Percentiles rank a stretch among this genome's conserved stretches.
phyloP scores from a whole-genome alignment of 169 alveolate species.

The Cytauxzoon felis region DNA sequence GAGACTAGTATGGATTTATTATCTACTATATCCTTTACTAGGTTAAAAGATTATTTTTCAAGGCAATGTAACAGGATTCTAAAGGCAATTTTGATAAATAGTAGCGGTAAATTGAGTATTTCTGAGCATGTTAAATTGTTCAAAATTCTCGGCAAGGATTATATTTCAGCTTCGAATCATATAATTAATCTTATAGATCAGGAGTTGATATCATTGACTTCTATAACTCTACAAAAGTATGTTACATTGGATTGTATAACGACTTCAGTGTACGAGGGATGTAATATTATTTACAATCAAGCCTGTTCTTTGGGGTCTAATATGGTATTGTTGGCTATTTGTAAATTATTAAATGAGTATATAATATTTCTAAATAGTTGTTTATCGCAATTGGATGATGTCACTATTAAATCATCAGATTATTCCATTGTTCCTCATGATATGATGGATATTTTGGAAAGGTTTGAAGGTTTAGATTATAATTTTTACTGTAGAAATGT shows the following conservation, averaged over 20 bases:
- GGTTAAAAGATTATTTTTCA: too few relatives aligned
- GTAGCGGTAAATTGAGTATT: constrained; percentile 1
- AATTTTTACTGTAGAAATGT: background rate
- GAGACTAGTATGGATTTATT: background rate
- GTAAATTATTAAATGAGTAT: constrained; percentile 35
- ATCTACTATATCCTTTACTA: background rate
- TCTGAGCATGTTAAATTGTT: background rate
- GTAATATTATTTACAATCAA: background rate
- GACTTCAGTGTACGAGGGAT: background rate
- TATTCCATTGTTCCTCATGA: background rate
- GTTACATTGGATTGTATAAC: background rate
- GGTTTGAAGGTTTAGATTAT: background rate
- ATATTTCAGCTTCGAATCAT: background rate
- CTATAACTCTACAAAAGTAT: constrained; percentile 11
- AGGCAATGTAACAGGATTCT: too few relatives aligned
- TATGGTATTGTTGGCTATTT: constrained; percentile 15
- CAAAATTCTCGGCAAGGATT: constrained; percentile 5
- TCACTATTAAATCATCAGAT: background rate
- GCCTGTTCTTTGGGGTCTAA: constrained; percentile 38
- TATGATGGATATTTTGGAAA: background rate
- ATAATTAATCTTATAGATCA: background rate
- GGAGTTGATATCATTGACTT: constrained; percentile 8
- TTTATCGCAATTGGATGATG: background rate
- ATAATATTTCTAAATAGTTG: constrained; percentile 4
- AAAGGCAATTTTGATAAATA: background rate